Percentiles rank a stretch among this genome's conserved stretches.
phyloP scores from a whole-genome alignment of 495 filamentous ascomycete species.

The Penicillium diatomitis region DNA sequence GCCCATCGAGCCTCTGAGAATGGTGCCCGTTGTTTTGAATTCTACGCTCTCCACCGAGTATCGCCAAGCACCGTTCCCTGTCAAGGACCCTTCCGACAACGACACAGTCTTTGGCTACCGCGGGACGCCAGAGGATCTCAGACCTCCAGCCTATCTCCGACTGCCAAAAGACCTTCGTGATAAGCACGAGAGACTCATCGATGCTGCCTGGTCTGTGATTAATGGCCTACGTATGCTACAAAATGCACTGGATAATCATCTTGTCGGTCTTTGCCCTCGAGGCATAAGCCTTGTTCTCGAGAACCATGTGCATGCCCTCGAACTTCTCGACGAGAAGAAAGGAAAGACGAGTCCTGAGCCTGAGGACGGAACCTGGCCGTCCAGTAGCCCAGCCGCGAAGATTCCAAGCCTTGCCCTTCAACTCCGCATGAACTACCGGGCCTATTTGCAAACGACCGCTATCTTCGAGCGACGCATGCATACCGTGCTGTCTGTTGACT shows the following conservation, averaged over 20 bases:
- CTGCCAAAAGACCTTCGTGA: not conserved
- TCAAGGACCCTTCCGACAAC: too few species aligned
- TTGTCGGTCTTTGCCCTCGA: constrained; percentile 11
- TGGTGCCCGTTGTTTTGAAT: too few species aligned
- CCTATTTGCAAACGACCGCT: constrained; percentile 2
- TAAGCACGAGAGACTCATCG: not conserved
- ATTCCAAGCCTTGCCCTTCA: constrained; percentile 5
- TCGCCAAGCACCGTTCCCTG: too few species aligned
- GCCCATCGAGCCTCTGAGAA: too few species aligned
- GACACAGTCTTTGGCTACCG: constrained; percentile 9
- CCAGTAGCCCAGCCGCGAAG: constrained; percentile 7
- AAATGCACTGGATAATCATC: constrained; percentile 3
- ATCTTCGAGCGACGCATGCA: too few species aligned
- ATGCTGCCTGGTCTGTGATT: constrained; percentile 4
- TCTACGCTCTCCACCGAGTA: too few species aligned
- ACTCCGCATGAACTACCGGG: constrained; percentile 6
- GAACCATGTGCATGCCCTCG: constrained; percentile 11
- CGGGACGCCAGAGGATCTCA: not conserved
- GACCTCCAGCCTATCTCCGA: constrained; percentile 1
- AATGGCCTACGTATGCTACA: constrained; percentile 4
- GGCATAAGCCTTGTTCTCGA: not conserved
- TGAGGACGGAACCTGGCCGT: too few species aligned
- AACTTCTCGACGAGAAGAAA: constrained; percentile 13
- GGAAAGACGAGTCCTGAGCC: constrained; percentile 1
- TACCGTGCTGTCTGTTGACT: too few species aligned